phyloP scores from a whole-genome alignment of 768 basidiomycete genomes.

The Gymnopilus junonius region DNA sequence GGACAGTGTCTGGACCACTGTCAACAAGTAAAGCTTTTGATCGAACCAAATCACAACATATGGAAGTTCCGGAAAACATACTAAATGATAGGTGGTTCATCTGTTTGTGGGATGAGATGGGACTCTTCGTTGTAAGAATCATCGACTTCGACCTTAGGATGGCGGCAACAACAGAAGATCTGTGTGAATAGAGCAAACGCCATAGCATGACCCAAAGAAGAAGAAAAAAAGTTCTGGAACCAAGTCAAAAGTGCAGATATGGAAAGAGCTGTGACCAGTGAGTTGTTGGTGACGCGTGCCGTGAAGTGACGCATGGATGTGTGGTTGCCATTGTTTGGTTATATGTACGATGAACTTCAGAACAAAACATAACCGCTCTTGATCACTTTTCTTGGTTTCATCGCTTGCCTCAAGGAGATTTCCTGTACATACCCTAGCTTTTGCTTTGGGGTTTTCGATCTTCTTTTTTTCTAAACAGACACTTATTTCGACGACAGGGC shows the following conservation, averaged over 20 bases:
- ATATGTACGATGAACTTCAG: not conserved
- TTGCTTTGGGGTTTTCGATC: too few relatives aligned
- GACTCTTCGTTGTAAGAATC: constrained; percentile 31
- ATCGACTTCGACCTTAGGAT: constrained; percentile 12
- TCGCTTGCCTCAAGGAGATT: too few relatives aligned
- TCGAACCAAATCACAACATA: constrained; percentile 14
- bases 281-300: not conserved
- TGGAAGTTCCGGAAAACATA: constrained; percentile 23
- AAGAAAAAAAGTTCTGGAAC: not conserved
- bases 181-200: constrained; percentile 21
- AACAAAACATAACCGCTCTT: not conserved
- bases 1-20: constrained; percentile 24
- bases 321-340: not conserved
- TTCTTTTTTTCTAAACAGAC: too few relatives aligned
- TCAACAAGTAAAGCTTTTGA: not conserved
- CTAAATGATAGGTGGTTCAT: constrained; percentile 27
- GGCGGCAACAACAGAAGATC: constrained; percentile 32
- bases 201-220: constrained; percentile 21
- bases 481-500: too few relatives aligned
- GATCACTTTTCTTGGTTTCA: too few relatives aligned
- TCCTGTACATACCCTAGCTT: too few relatives aligned
- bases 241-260: not conserved
- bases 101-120: constrained; percentile 35
- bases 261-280: not conserved
- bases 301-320: not conserved